Conservation (phyloP, 768 basidiomycete genomes). For the Podaxis carcinomalis region DNA sequence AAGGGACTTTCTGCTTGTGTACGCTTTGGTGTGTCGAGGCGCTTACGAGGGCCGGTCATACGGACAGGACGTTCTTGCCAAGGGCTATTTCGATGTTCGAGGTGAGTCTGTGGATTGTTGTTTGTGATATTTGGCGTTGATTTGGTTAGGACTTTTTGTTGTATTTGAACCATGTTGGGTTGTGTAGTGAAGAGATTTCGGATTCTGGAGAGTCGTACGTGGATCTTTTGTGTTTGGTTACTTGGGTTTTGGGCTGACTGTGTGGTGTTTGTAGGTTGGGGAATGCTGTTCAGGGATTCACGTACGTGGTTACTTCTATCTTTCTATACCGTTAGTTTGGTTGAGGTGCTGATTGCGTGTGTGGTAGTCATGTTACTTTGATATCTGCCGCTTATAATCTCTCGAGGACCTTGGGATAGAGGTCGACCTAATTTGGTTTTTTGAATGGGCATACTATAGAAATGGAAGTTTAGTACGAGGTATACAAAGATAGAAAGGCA, state of each 20-base stretch:
- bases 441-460: no score
- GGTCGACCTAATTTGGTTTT: background rate
- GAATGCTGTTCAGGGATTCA: slow-evolving; percentile 88
- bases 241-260: background rate
- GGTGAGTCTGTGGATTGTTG: slow-evolving; percentile 34
- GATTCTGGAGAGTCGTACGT: slow-evolving; percentile 79
- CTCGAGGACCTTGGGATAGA: slow-evolving; percentile 47
- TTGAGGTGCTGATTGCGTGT: background rate
- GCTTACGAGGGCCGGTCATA: slow-evolving; percentile 81
- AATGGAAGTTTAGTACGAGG: no score
- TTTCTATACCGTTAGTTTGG: background rate
- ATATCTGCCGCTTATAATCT: slow-evolving; percentile 85
- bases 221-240: background rate
- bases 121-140: background rate
- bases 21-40: slow-evolving; percentile 88
- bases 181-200: slow-evolving; percentile 85
- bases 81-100: slow-evolving; percentile 87
- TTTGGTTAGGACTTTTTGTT: slow-evolving; percentile 61
- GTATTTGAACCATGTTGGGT: slow-evolving; percentile 82
- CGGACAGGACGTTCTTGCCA: slow-evolving; percentile 59
- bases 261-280: slow-evolving; percentile 49
- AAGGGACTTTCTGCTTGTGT: slow-evolving; percentile 92
- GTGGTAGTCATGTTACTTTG: slow-evolving; percentile 68
- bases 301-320: slow-evolving; percentile 42
- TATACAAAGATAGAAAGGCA: no score